Conservation (phyloP, 2,329 filamentous ascomycete genomes). For the Stylonectria norvegica region DNA sequence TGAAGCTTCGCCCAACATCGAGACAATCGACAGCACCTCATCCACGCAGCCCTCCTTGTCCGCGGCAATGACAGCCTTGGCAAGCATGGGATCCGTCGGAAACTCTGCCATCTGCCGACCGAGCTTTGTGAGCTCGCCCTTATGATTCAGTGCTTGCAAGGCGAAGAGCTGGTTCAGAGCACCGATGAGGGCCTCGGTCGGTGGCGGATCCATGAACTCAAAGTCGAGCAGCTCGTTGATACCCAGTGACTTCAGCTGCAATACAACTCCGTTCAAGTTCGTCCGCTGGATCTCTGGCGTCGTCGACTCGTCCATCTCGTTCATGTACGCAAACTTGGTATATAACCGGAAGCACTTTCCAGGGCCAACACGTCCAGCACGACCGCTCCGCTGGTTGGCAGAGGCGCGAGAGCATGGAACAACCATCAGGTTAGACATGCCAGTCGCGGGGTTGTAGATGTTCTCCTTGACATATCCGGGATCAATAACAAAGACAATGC, state of each 20-base stretch:
- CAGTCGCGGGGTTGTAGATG: constrained; percentile 83
- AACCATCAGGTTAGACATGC: constrained; percentile 88
- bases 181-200: constrained; percentile 82
- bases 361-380: constrained; percentile 86
- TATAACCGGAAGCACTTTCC: constrained; percentile 94
- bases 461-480: constrained; percentile 95
- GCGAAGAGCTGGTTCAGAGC: constrained; percentile 90
- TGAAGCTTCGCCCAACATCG: constrained; percentile 86
- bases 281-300: constrained; percentile 91
- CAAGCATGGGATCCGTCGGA: constrained; percentile 86
- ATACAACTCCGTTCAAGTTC: constrained; percentile 78
- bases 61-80: constrained; percentile 82
- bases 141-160: constrained; percentile 82
- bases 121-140: constrained; percentile 83
- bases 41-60: constrained; percentile 91
- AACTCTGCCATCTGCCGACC: constrained; percentile 96
- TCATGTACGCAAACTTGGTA: constrained; percentile 90
- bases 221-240: constrained; percentile 93
- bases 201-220: constrained; percentile 92
- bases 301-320: constrained; percentile 88
- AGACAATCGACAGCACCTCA: constrained; percentile 88
- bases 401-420: constrained; percentile 89
- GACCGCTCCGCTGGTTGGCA: constrained; percentile 87
- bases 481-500: constrained; percentile 94
- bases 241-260: constrained; percentile 83